phyloP scores from a whole-genome alignment of 352 stramenopile species.

The Pythium dissimile region DNA sequence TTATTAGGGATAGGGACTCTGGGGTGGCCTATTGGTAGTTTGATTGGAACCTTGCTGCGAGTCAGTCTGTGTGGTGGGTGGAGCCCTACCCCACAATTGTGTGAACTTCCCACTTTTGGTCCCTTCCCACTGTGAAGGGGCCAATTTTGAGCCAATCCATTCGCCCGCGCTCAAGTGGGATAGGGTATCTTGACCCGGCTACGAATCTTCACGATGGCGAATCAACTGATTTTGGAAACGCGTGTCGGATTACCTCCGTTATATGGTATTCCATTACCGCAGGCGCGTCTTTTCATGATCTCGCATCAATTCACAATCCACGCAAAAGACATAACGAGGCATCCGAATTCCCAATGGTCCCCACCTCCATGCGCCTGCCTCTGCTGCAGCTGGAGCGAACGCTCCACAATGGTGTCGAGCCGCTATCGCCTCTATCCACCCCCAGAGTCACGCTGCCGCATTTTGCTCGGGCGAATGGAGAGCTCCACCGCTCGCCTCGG shows the following conservation, averaged over 20 bases:
- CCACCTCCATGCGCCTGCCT: background rate
- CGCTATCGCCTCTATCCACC: background rate
- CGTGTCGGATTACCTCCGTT: constrained; percentile 3
- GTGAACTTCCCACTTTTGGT: too few relatives aligned
- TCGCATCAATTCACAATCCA: too few relatives aligned
- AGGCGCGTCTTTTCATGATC: constrained; percentile 2
- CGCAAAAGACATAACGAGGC: too few relatives aligned
- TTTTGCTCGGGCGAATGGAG: background rate
- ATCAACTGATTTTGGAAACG: background rate
- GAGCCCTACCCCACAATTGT: too few relatives aligned
- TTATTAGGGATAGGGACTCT: background rate
- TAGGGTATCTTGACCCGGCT: too few relatives aligned
- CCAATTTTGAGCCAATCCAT: too few relatives aligned
- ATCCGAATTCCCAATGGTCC: background rate
- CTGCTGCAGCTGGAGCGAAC: background rate
- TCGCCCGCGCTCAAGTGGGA: too few relatives aligned
- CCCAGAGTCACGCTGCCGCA: background rate
- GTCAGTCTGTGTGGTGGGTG: too few relatives aligned
- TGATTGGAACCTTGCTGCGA: too few relatives aligned
- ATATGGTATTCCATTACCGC: background rate
- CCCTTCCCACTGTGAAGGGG: too few relatives aligned
- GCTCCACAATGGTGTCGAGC: background rate
- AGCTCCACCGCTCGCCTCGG: background rate
- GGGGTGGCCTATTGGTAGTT: background rate
- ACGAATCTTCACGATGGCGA: background rate